Base-by-base conservation (phyloP, 768 basidiomycete species). In the Podaxis mareebaensis region DNA sequence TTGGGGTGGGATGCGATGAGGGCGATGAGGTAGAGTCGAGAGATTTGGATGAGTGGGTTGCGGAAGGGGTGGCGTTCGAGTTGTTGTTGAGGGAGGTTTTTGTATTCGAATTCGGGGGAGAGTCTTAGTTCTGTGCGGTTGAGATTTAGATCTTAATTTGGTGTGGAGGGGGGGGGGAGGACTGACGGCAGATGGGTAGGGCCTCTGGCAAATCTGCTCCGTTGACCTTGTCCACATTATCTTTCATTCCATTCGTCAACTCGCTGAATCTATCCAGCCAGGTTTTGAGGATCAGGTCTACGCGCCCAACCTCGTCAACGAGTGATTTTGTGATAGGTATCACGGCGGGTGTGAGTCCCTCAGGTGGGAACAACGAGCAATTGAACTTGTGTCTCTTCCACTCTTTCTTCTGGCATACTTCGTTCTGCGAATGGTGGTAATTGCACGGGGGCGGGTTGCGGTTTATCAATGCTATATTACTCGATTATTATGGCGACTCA, bases 371-470 rank as follows among this genome's bases (percentile, higher is more conserved):
- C 44, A 59, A 22, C 11, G 58, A 59, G 11, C 58, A 59, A 17
- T 59, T 59, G 46, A 49, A 59, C 30, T 59, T 59, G 30, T 59
- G 58, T n/a, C 58, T 28, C 46, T 59, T 59, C 58, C 58, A 59
- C 36, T 59, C 58, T 51, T 33, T 33, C 22, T 59, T 59, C 13
- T 59, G 58, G 7, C 58, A 59, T 49, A 36, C n/a, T 33, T 38
- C 46, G 13, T 49, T 49, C 58, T 59, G n/a, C 11, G 5, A 3
- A 56, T 10, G 36, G 20, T 10, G n/a, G 13, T 5, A 44, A 10
- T 10, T 42, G 40, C 13, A 40, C 17, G 12, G 17, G 13, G 40
- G 42, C 15, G 42, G 42, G 13, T 13, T 15, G 2, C 15, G 0
- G 42, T 4, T 13, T 44, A 8, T 44, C 4, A n/a, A 44, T 13